Evolutionary conservation across 2,329 filamentous ascomycete genomes (phyloP).

Genomic region (Pseudogymnoascus sp.): DNA sequence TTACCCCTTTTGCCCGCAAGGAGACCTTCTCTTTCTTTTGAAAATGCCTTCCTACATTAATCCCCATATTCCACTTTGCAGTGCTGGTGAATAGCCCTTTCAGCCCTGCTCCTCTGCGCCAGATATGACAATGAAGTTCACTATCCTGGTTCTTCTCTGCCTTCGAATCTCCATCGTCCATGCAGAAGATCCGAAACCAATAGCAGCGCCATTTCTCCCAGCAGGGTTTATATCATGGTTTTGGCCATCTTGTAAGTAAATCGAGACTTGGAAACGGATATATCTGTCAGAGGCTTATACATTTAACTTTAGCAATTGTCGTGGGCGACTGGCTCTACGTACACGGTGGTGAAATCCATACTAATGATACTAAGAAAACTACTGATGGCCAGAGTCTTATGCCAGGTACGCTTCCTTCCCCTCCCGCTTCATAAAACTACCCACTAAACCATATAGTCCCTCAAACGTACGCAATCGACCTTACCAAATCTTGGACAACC

Average conservation of each 20-base stretch:
- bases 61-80: slow-evolving; percentile 64
- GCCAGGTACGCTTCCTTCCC: neutral
- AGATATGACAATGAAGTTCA: neutral
- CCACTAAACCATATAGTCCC: neutral
- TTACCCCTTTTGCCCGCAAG: neutral
- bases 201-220: neutral
- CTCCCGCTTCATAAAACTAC: neutral
- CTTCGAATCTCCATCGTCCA: neutral
- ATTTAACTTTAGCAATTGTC: slow-evolving; percentile 12
- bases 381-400: too few relatives aligned
- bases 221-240: neutral
- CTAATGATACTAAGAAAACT: neutral
- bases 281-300: neutral
- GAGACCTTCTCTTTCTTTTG: slow-evolving; percentile 39
- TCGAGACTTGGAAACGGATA: neutral
- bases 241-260: slow-evolving; percentile 1
- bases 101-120: neutral
- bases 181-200: neutral
- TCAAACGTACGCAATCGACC: slow-evolving; percentile 13
- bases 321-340: slow-evolving; percentile 18
- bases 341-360: slow-evolving; percentile 16
- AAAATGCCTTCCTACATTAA: slow-evolving; percentile 37
- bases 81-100: slow-evolving; percentile 26
- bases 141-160: neutral
- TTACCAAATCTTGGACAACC: slow-evolving; percentile 12